Evolutionary conservation across 2,329 filamentous ascomycete species (phyloP), one percentile per base, ranked within the genome.

Genomic region (Pleurostoma richardsiae): DNA sequence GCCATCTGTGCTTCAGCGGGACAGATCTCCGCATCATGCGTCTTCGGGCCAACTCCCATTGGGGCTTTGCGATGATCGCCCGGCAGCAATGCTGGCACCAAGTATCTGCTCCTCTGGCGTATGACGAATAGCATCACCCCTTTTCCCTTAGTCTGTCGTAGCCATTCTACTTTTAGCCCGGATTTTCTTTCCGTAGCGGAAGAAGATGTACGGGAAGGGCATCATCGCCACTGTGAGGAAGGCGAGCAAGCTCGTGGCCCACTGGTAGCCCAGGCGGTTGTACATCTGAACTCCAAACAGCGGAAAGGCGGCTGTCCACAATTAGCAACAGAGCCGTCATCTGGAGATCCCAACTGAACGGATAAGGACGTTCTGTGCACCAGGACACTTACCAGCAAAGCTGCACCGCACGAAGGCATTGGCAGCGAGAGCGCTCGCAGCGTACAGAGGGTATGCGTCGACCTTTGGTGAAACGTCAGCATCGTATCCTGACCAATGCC

Each of bases 271-370:
- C 28, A 91, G 71, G 29, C 68, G 74, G 6, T 77, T 62, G 59
- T 90, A 92, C 83, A 91, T 81, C 54, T 83, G 85, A 29, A 80
- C 76, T 11, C 85, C 85, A 61, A 91, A 90, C 3, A 90, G 69
- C 10, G 87, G 86, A 55, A 91, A 91, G 4, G 82, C 79, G 44
- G 88, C 89, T 81, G 52, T 31, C 42, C 39, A 48, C 45, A 42
- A 53, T 43, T 42, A 49, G 45, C 43, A 49, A 19, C 33, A 28
- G 33, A 42, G 45, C 40, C 49, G 44, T 39, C 40, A 39, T 6
- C 30, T 38, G 39, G 45, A 27, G 47, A 43, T 49, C 44, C 54
- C 53, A 52, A 54, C 54, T 52, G 57, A 48, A 48, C 41, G 53
- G 54, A 43, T 48, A 50, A 40, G 49, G 44, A 46, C 47, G 40